Evolutionary conservation across 192 early-diverging fungal species (phyloP).

Genomic region (Backusella morwellensis): DNA sequence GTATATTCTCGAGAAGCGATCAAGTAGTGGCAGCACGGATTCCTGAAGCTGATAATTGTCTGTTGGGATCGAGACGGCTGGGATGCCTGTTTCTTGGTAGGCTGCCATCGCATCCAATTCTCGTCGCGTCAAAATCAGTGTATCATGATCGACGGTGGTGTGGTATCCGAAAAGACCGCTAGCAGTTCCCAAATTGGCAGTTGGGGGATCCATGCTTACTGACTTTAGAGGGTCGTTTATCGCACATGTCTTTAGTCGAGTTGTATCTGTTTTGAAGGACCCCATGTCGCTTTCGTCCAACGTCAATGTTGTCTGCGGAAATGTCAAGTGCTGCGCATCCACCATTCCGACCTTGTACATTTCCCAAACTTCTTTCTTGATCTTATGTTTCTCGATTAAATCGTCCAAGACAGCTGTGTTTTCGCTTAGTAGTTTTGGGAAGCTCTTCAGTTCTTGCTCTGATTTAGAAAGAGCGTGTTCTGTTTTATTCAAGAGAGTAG

Average conservation of each 20-base stretch:
- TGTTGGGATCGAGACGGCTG: slow-evolving; percentile 55
- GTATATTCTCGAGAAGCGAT: slow-evolving; percentile 63
- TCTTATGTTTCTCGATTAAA: slow-evolving; percentile 21
- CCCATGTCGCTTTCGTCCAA: slow-evolving; percentile 3
- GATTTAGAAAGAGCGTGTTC: slow-evolving; percentile 29
- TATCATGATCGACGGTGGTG: slow-evolving; percentile 35
- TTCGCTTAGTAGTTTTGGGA: slow-evolving; percentile 25
- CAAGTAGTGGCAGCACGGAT: slow-evolving; percentile 54
- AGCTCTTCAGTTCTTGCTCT: slow-evolving; percentile 40
- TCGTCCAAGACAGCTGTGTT: slow-evolving; percentile 38
- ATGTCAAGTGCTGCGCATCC: slow-evolving; percentile 23
- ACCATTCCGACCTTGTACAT: slow-evolving; percentile 45
- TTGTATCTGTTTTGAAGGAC: slow-evolving; percentile 29
- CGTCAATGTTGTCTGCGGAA: slow-evolving; percentile 33
- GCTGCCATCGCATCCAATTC: slow-evolving; percentile 69
- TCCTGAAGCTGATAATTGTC: slow-evolving; percentile 57
- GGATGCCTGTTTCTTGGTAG: slow-evolving; percentile 63
- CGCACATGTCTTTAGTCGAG: slow-evolving; percentile 51
- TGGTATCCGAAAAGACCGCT: slow-evolving; percentile 68
- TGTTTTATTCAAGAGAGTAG: slow-evolving; percentile 24
- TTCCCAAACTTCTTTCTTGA: slow-evolving; percentile 19
- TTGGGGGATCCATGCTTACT: slow-evolving; percentile 51
- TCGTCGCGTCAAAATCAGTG: slow-evolving; percentile 55
- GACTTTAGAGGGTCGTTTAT: slow-evolving; percentile 28
- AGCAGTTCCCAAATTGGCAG: slow-evolving; percentile 3